phyloP scores from a whole-genome alignment of 345 rosid genomes.

The Iberis pinnata region DNA sequence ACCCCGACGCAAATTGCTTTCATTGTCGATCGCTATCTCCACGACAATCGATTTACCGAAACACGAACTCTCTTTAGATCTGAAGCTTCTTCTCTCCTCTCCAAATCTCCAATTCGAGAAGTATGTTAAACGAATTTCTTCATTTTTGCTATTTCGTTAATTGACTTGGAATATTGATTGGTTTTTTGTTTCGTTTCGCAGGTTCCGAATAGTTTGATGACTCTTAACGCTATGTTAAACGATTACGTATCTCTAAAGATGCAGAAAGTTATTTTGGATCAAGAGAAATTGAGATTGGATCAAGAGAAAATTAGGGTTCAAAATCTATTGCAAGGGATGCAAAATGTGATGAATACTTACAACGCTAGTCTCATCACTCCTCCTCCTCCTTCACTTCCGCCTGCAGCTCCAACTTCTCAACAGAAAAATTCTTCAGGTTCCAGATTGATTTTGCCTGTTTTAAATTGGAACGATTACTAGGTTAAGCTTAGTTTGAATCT shows the following conservation, averaged over 20 bases:
- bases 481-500: too few relatives aligned
- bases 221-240: slow-evolving; percentile 52
- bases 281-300: slow-evolving; percentile 52
- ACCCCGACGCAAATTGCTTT: slow-evolving; percentile 75
- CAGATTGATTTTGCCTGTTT: too few relatives aligned
- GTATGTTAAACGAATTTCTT: not conserved
- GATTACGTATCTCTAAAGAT: slow-evolving; percentile 68
- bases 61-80: slow-evolving; percentile 48
- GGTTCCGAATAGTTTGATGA: slow-evolving; percentile 60
- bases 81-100: slow-evolving; percentile 68
- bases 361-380: slow-evolving; percentile 36
- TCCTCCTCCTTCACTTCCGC: slow-evolving; percentile 21
- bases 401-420: slow-evolving; percentile 12
- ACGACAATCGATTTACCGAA: slow-evolving; percentile 50
- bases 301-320: slow-evolving; percentile 64
- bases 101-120: slow-evolving; percentile 54
- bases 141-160: not conserved
- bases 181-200: slow-evolving; percentile 5
- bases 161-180: too few relatives aligned
- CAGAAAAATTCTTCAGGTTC: slow-evolving; percentile 19
- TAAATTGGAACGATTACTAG: too few relatives aligned
- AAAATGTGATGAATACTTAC: slow-evolving; percentile 57
- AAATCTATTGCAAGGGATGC: slow-evolving; percentile 60
- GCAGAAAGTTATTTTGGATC: slow-evolving; percentile 55
- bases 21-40: slow-evolving; percentile 79